Base-by-base conservation (phyloP, 2,329 filamentous ascomycete species). In the Dactylonectria macrodidyma region DNA sequence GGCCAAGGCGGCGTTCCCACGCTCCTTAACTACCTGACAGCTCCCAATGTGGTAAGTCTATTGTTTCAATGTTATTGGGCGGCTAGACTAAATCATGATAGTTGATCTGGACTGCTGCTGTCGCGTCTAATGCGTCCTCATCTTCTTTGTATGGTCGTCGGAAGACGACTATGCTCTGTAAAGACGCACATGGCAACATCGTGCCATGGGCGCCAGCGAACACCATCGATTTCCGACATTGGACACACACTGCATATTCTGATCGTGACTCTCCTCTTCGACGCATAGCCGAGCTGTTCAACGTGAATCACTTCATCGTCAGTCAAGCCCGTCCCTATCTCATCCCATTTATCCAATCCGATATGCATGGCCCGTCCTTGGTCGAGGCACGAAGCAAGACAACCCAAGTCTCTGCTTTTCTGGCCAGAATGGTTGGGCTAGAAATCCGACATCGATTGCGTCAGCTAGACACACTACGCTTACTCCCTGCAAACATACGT, bases 241-340 rank as follows among this genome's bases (percentile, higher is more conserved):
- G 91, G 88, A 90, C 90, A 5, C 86, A 89, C 66, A 87, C 88
- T 22, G 88, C 87, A 7, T 91, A 92, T 79, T 86, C 87, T 48
- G 91, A 93, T 69, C 89, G 89, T 48, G 91, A 89, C 75, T 87
- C 87, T 1, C 88, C 88, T 2, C 86, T 96, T 1, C 87, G 90
- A 61, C 89, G 93, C 46, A 91, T 96, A 34, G 90, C 92, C 7
- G 92, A 95, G 81, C 88, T 95, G 11, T 96, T 96, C 86, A 97
- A 97, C 78, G 93, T 97, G 60, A 97, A 97, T 78, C 95, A 98
- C 83, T 98, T 97, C 82, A 94, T 98, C 71, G 91, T 98, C 72
- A 96, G 93, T 71, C 95, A 98, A 83, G 95, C 95, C 1, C 88
- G 95, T 3, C 95, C 95, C 0, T 97, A 97, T 80, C 86, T 97